phyloP scores from a whole-genome alignment of 768 basidiomycete species.

The Suillus weaverae region DNA sequence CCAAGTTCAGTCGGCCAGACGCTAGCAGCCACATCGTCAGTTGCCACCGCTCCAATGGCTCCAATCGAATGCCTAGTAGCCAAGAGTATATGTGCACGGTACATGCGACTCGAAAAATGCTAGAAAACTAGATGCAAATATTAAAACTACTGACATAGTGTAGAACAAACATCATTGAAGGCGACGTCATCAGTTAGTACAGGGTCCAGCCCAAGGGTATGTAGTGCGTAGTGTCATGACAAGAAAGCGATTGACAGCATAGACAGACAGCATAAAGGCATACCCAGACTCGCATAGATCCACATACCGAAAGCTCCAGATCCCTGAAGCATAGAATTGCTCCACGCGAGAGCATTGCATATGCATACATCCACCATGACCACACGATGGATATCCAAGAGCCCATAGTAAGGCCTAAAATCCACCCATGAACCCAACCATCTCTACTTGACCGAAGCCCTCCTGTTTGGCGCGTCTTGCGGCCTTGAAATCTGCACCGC shows the following conservation, averaged over 20 bases:
- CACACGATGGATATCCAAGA: background rate
- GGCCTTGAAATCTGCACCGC: slow-evolving; percentile 31
- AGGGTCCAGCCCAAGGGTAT: background rate
- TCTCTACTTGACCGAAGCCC: slow-evolving; percentile 28
- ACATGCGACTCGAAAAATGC: background rate
- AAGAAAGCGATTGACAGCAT: background rate
- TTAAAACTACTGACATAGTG: background rate
- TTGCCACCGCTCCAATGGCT: too few relatives aligned
- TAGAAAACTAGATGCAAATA: background rate
- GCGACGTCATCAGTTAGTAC: background rate
- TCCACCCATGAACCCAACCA: slow-evolving; percentile 29
- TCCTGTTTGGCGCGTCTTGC: slow-evolving; percentile 29
- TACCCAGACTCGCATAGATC: background rate
- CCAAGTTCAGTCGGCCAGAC: too few relatives aligned
- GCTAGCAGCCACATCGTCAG: too few relatives aligned
- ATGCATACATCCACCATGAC: background rate
- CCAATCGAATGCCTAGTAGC: background rate
- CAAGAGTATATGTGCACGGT: background rate
- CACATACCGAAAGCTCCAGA: background rate
- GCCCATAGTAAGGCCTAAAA: background rate
- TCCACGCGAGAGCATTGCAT: background rate
- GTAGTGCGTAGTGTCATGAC: slow-evolving; percentile 3
- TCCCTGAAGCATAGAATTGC: background rate
- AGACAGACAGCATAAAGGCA: background rate
- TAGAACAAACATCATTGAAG: slow-evolving; percentile 1